Evolutionary conservation across 805 yeast species (phyloP).

Genomic region (Candida quercuum): DNA sequence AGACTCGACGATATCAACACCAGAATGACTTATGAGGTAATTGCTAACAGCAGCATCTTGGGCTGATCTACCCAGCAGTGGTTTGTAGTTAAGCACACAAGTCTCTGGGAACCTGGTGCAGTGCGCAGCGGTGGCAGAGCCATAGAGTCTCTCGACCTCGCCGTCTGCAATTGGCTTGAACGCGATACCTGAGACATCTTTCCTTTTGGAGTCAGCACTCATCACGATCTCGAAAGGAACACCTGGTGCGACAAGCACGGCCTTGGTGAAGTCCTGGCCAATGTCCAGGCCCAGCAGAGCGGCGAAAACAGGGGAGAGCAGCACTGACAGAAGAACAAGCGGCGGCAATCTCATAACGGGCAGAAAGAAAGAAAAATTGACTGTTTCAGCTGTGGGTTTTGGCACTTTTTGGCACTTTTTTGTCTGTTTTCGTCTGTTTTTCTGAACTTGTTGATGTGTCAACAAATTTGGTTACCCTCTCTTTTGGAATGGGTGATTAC

Average conservation of each 20-base stretch:
- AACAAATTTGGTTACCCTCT: too few species aligned
- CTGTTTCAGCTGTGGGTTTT: too few species aligned
- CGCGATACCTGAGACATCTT: conserved; percentile 77
- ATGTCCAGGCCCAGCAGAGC: conserved; percentile 86
- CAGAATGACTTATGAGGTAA: conserved; percentile 56
- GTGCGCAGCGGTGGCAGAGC: conserved; percentile 65
- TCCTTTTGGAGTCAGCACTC: conserved; percentile 87
- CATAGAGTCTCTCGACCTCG: conserved; percentile 68
- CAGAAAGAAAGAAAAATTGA: too few species aligned
- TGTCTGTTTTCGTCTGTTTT: too few species aligned
- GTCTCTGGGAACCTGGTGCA: conserved; percentile 70
- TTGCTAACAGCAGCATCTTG: conserved; percentile 40
- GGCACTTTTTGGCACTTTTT: too few species aligned
- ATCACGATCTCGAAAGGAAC: conserved; percentile 82
- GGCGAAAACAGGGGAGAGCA: conserved; percentile 26
- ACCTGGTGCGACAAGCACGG: conserved; percentile 86
- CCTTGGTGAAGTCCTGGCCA: conserved; percentile 85
- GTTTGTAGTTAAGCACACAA: conserved; percentile 63
- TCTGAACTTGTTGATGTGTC: too few species aligned
- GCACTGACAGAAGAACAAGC: conserved; percentile 6
- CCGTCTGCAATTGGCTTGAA: conserved; percentile 41
- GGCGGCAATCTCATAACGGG: too few species aligned
- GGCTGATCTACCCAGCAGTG: conserved; percentile 60
- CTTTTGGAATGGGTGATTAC: too few species aligned
- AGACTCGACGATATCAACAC: conserved; percentile 40